phyloP scores from a whole-genome alignment of 768 basidiomycete genomes.

The Hygrocybe punicea region DNA sequence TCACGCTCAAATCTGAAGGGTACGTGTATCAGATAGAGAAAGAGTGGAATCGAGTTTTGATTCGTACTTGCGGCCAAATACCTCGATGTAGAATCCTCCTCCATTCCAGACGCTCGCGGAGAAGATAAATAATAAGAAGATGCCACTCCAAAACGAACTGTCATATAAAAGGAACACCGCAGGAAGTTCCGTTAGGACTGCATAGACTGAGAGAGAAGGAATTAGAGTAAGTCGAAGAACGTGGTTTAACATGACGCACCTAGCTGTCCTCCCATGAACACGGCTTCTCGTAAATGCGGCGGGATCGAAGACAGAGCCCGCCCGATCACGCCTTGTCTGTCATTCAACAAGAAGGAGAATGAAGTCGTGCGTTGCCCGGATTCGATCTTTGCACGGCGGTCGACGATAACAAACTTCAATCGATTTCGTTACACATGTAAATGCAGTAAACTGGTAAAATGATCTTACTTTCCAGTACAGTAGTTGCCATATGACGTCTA shows the following conservation, averaged over 20 bases:
- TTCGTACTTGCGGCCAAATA: constrained; percentile 91
- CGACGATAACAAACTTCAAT: constrained; percentile 74
- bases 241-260: constrained; percentile 40
- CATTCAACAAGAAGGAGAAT: constrained; percentile 82
- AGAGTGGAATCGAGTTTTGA: constrained; percentile 2
- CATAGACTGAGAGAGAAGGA: constrained; percentile 56
- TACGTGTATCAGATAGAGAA: constrained; percentile 8
- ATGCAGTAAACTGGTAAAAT: not conserved
- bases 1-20: constrained; percentile 81
- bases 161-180: constrained; percentile 82
- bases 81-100: constrained; percentile 93
- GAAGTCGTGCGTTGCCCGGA: constrained; percentile 90
- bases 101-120: constrained; percentile 93
- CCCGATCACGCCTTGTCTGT: constrained; percentile 83
- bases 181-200: constrained; percentile 80
- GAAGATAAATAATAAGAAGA: constrained; percentile 78
- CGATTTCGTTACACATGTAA: not conserved
- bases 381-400: constrained; percentile 84
- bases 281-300: constrained; percentile 57
- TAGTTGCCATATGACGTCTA: constrained; percentile 90
- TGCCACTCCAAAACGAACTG: constrained; percentile 70
- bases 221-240: not conserved
- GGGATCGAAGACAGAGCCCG: constrained; percentile 59
- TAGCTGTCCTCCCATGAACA: constrained; percentile 85
- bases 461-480: constrained; percentile 81